Evolutionary conservation across 108 stramenopile species (phyloP), one percentile per base, ranked within the genome.

Genomic region (Asterionellopsis glacialis): DNA sequence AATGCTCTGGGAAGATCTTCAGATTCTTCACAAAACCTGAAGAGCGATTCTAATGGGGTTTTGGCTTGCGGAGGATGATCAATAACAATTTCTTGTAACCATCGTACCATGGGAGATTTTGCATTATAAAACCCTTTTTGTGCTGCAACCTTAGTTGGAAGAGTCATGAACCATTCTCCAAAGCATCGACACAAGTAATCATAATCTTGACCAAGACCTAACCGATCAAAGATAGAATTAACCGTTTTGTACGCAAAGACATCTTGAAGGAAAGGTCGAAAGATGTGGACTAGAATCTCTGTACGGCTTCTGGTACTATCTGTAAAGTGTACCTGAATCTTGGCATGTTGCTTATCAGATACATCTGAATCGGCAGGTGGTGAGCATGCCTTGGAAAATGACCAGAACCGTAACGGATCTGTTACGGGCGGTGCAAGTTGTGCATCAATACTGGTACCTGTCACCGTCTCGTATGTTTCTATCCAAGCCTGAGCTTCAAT

Each of bases 121-220:
- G 68, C 52, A 24, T 70, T 72, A 57, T 72, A 75, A 23, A 87
- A 50, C 23, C 80, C 70, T 27, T 79, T 71, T 52, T 81, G 69
- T 15, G 71, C 61, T 1, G 68, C 69, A 27, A 80, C 70, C 45
- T 79, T 69, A 11, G 81, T 44, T 9, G 68, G 51, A 23, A 88
- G 70, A 11, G 73, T 68, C 1, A 80, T 22, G 43, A 87, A 66
- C 90, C 90, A 92, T 57, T 92, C 90, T 24, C 90, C 90, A 69
- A 88, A 87, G 55, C 85, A 88, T 54, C 62, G 27, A 42, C 15
- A 53, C 51, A 51, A n/a, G 6, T 51, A 39, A 55, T 19, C 33
- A 40, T 40, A 55, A 62, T 61, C 60, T 73, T 79, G 55, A 81
- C 67, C 26, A 80, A 52, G 50, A 10, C 90, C 85, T 49, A 91